Evolutionary conservation across 306 rosid species (phyloP).

Genomic region (Trifolium dubium): DNA sequence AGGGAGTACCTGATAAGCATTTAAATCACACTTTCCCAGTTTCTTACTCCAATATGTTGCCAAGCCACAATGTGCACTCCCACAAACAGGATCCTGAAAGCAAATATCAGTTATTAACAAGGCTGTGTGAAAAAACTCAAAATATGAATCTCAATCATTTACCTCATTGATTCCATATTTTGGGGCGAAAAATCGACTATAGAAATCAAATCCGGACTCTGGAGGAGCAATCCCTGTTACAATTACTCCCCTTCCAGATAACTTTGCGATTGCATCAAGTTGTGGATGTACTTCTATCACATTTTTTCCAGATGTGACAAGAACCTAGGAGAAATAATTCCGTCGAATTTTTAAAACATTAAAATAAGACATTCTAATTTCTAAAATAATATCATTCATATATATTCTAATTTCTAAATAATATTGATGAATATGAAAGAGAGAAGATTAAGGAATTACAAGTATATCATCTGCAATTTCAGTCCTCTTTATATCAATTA

Average conservation of each 20-base stretch:
- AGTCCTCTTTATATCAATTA: slow-evolving; percentile 45
- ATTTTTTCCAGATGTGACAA: slow-evolving; percentile 52
- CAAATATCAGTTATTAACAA: background rate
- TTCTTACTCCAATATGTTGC: slow-evolving; percentile 71
- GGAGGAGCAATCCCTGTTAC: slow-evolving; percentile 64
- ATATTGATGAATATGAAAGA: background rate
- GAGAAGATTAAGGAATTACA: slow-evolving; percentile 40
- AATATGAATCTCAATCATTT: slow-evolving; percentile 3
- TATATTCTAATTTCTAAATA: too few species aligned
- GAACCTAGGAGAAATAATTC: slow-evolving; percentile 49
- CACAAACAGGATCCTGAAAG: slow-evolving; percentile 70
- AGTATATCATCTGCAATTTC: slow-evolving; percentile 11
- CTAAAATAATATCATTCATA: too few species aligned
- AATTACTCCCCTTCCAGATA: slow-evolving; percentile 66
- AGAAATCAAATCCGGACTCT: slow-evolving; percentile 71
- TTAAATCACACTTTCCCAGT: slow-evolving; percentile 52
- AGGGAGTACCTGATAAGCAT: slow-evolving; percentile 1
- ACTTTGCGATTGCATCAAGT: slow-evolving; percentile 51
- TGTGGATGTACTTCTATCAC: slow-evolving; percentile 57
- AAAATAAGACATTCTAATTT: too few species aligned
- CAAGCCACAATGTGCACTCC: slow-evolving; percentile 75
- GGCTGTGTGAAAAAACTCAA: too few species aligned
- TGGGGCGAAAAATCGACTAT: slow-evolving; percentile 69
- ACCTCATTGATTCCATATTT: slow-evolving; percentile 74
- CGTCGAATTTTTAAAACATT: too few species aligned